These are phyloP conservation scores for Exophiala lecanii-corni DNA, from an alignment of 2,329 filamentous ascomycete species.

Conservation along the genomic window DNA sequence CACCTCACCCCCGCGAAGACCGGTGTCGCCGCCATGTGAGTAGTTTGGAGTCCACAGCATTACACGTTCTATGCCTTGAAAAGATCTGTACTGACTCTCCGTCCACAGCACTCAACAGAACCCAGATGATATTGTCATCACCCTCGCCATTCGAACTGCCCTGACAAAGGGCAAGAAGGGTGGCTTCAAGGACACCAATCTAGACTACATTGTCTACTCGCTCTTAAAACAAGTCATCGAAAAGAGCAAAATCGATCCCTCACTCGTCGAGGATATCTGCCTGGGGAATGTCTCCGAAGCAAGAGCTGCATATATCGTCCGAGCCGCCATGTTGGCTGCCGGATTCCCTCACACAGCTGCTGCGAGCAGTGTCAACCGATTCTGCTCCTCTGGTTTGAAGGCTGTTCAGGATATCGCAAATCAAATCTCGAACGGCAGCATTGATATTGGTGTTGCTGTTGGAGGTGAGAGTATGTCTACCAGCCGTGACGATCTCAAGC, in stretches of 20 bases:
- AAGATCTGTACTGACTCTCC: not conserved
- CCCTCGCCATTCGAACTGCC: constrained; percentile 82
- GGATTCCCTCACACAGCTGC: constrained; percentile 88
- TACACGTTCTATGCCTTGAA: not conserved
- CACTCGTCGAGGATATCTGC: constrained; percentile 82
- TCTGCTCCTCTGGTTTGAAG: constrained; percentile 96
- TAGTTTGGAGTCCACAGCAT: constrained; percentile 6
- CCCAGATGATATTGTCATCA: constrained; percentile 94
- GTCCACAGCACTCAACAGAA: constrained; percentile 74
- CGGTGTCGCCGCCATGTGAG: constrained; percentile 73
- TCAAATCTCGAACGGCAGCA: constrained; percentile 72
- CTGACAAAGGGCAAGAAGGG: constrained; percentile 86
- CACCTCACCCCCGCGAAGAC: constrained; percentile 73
- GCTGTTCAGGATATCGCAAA: constrained; percentile 92
- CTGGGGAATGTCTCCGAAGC: constrained; percentile 85
- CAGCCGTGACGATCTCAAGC: constrained; percentile 58
- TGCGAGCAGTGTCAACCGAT: constrained; percentile 82
- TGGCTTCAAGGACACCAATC: constrained; percentile 86
- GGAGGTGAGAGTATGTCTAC: constrained; percentile 85
- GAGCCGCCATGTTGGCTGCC: constrained; percentile 81
- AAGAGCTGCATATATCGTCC: constrained; percentile 86
- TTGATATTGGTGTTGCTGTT: constrained; percentile 80
- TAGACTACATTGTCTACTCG: constrained; percentile 82
- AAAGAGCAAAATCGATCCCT: constrained; percentile 72
- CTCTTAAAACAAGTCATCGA: constrained; percentile 71